These are phyloP conservation scores for Sporobolomyces phaffii DNA, from an alignment of 768 basidiomycete genomes.

Conservation along the genomic window DNA sequence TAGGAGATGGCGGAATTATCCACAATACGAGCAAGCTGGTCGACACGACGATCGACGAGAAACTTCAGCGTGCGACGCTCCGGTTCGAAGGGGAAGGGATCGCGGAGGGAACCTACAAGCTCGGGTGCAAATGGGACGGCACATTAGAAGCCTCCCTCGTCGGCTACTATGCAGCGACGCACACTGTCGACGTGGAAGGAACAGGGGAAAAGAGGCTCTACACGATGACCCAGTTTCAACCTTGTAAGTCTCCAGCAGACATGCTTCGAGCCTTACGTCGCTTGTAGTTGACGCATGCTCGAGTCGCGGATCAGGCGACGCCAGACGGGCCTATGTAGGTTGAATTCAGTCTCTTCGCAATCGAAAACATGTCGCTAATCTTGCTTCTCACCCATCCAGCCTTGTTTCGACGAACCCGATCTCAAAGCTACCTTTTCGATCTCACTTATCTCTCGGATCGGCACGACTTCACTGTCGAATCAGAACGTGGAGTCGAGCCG, in stretches of 20 bases:
- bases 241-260: background rate
- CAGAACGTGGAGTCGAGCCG: conserved; percentile 53
- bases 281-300: too few relatives aligned
- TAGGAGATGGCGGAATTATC: background rate
- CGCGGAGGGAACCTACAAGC: background rate
- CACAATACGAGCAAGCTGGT: background rate
- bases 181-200: background rate
- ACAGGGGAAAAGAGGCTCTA: background rate
- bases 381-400: conserved; percentile 42
- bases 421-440: conserved; percentile 70
- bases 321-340: conserved; percentile 24
- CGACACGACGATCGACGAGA: background rate
- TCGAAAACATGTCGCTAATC: too few relatives aligned
- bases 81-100: background rate
- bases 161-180: conserved; percentile 13
- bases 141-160: background rate
- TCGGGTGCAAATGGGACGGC: conserved; percentile 19
- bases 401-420: conserved; percentile 89
- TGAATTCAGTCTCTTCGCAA: too few relatives aligned
- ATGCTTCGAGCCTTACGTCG: background rate
- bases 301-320: conserved; percentile 1
- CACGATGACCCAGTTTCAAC: conserved; percentile 32
- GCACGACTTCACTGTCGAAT: conserved; percentile 74
- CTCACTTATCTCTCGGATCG: conserved; percentile 54
- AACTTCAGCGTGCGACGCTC: background rate